Conservation (phyloP, 2,329 filamentous ascomycete species). For the Paracamarosporium sp. region DNA sequence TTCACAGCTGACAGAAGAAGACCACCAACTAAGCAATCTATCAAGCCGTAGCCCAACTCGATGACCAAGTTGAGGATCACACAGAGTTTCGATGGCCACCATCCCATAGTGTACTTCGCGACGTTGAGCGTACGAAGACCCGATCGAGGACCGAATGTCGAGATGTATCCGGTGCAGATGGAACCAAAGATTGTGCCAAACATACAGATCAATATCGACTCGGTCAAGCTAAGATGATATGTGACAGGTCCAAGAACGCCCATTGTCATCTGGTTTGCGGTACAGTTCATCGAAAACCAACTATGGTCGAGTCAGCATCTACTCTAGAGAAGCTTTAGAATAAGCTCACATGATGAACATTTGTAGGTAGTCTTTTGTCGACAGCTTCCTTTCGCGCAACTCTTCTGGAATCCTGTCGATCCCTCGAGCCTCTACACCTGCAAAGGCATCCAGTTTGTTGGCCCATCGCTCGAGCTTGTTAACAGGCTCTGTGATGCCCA, state of each 20-base stretch:
- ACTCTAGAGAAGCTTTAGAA: neutral
- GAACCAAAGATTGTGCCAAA: conserved; percentile 31
- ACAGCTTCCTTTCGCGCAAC: conserved; percentile 23
- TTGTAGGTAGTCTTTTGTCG: conserved; percentile 25
- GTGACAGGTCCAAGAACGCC: conserved; percentile 30
- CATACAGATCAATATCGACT: conserved; percentile 26
- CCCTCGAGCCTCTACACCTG: conserved; percentile 42
- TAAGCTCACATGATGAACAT: conserved; percentile 30
- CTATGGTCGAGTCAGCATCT: conserved; percentile 10
- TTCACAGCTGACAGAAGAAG: conserved; percentile 68
- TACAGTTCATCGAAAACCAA: conserved; percentile 67
- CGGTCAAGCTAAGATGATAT: conserved; percentile 25
- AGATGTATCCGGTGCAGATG: conserved; percentile 29
- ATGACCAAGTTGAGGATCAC: conserved; percentile 60
- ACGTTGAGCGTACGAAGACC: conserved; percentile 42
- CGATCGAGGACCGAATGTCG: conserved; percentile 26
- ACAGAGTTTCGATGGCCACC: conserved; percentile 68
- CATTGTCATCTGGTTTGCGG: conserved; percentile 60
- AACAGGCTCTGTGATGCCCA: conserved; percentile 23
- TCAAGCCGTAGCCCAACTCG: conserved; percentile 63
- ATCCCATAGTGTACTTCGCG: conserved; percentile 65
- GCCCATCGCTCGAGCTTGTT: conserved; percentile 27
- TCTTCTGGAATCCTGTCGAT: conserved; percentile 41
- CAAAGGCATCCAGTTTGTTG: conserved; percentile 30
- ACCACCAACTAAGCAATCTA: conserved; percentile 66